Evolutionary conservation across 768 basidiomycete genomes (phyloP).

Genomic region (Daedalea quercina): DNA sequence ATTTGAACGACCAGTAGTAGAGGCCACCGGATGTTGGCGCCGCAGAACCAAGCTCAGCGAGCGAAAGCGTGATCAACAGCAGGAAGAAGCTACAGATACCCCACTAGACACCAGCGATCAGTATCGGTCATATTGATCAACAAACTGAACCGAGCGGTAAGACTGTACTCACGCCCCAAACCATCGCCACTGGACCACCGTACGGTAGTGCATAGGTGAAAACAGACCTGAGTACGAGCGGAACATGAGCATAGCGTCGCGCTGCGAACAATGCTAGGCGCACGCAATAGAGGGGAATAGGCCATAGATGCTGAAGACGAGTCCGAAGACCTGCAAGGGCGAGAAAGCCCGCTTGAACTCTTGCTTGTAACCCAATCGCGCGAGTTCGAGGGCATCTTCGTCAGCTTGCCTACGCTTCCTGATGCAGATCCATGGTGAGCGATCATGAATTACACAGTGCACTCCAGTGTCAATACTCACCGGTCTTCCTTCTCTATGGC

Average conservation of each 20-base stretch:
- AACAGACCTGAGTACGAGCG: slow-evolving; percentile 12
- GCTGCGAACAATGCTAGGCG: background rate
- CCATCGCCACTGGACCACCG: slow-evolving; percentile 26
- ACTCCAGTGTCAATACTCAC: too few relatives aligned
- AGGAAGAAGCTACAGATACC: slow-evolving; percentile 26
- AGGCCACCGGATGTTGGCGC: slow-evolving; percentile 31
- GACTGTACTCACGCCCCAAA: slow-evolving; percentile 22
- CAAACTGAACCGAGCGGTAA: too few relatives aligned
- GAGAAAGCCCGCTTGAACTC: slow-evolving; percentile 51
- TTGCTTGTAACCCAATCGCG: slow-evolving; percentile 40
- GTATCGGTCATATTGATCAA: too few relatives aligned
- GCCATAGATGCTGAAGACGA: slow-evolving; percentile 26
- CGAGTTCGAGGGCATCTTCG: slow-evolving; percentile 18
- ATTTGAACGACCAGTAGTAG: slow-evolving; percentile 33
- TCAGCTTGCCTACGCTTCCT: background rate
- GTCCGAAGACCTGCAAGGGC: slow-evolving; percentile 35
- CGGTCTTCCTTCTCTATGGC: too few relatives aligned
- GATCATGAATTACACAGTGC: too few relatives aligned
- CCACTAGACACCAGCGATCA: slow-evolving; percentile 28
- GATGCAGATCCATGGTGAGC: too few relatives aligned
- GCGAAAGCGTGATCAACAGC: slow-evolving; percentile 25
- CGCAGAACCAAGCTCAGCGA: slow-evolving; percentile 29
- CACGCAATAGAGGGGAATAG: slow-evolving; percentile 21
- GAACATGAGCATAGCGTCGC: background rate
- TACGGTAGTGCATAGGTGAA: slow-evolving; percentile 22